Conservation (phyloP, 805 yeast genomes). For the Candida insectorum region DNA sequence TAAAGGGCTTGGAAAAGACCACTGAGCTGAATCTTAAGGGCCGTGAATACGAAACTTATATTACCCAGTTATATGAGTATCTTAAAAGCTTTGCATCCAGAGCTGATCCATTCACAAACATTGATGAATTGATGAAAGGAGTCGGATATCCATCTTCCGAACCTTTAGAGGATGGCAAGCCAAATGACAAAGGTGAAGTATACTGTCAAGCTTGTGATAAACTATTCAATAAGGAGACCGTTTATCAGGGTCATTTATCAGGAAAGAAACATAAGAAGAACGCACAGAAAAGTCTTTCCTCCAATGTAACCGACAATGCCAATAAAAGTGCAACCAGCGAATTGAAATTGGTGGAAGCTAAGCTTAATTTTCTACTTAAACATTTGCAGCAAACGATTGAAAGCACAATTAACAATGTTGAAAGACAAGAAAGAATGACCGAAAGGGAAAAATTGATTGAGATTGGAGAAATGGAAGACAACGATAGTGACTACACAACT, state of each 20-base stretch:
- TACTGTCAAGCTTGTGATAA: slow-evolving; percentile 67
- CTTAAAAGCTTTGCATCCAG: slow-evolving; percentile 45
- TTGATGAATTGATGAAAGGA: slow-evolving; percentile 20
- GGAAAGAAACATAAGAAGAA: slow-evolving; percentile 77
- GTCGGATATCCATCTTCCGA: slow-evolving; percentile 4
- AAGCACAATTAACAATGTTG: slow-evolving; percentile 57
- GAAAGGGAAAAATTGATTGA: slow-evolving; percentile 64
- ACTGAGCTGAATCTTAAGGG: slow-evolving; percentile 11
- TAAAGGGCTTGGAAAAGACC: slow-evolving; percentile 44
- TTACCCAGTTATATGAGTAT: slow-evolving; percentile 47
- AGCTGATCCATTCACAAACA: slow-evolving; percentile 46
- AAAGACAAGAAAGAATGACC: slow-evolving; percentile 65
- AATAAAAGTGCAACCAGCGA: background rate
- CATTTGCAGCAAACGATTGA: slow-evolving; percentile 39
- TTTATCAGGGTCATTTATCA: slow-evolving; percentile 61
- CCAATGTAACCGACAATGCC: background rate
- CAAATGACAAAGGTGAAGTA: slow-evolving; percentile 26
- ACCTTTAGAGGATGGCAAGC: slow-evolving; percentile 1
- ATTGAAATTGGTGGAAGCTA: slow-evolving; percentile 28
- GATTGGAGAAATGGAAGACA: slow-evolving; percentile 32
- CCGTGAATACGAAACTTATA: slow-evolving; percentile 40
- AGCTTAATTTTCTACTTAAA: slow-evolving; percentile 32
- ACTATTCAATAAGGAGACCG: slow-evolving; percentile 57
- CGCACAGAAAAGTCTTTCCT: slow-evolving; percentile 36
- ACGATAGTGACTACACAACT: slow-evolving; percentile 39